Evolutionary conservation across 2,329 filamentous ascomycete species (phyloP).

Genomic region (Ophiostoma himal-ulmi): DNA sequence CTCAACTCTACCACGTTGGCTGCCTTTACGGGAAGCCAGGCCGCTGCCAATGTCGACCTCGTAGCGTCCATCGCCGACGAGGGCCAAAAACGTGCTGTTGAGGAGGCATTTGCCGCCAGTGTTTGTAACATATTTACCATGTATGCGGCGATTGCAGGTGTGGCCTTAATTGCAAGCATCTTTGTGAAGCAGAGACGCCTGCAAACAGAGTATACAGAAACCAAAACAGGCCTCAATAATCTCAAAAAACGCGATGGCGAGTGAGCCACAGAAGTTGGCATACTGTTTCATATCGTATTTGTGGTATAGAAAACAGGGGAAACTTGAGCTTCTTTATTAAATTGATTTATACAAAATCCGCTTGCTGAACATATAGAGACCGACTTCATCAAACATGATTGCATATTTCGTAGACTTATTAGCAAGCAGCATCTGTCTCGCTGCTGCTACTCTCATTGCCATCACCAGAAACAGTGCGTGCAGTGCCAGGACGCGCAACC

Average conservation of each 20-base stretch:
- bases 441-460: slow-evolving; percentile 13
- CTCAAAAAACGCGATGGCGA: slow-evolving; percentile 1
- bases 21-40: slow-evolving; percentile 48
- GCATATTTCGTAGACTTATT: background rate
- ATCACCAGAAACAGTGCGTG: background rate
- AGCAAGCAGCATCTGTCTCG: slow-evolving; percentile 12
- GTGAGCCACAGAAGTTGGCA: background rate
- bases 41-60: slow-evolving; percentile 55
- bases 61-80: slow-evolving; percentile 38
- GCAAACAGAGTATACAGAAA: slow-evolving; percentile 20
- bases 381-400: background rate
- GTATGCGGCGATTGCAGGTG: slow-evolving; percentile 19
- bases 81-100: slow-evolving; percentile 18
- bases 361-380: background rate
- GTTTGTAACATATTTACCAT: slow-evolving; percentile 21
- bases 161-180: slow-evolving; percentile 17
- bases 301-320: background rate
- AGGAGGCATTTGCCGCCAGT: slow-evolving; percentile 18
- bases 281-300: background rate
- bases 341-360: background rate
- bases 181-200: slow-evolving; percentile 19
- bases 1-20: slow-evolving; percentile 22
- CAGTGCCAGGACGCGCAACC: background rate
- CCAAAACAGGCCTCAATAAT: slow-evolving; percentile 19
- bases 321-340: background rate